Base-by-base conservation (phyloP, 2,329 filamentous ascomycete genomes). In the Claviceps sorghi region DNA sequence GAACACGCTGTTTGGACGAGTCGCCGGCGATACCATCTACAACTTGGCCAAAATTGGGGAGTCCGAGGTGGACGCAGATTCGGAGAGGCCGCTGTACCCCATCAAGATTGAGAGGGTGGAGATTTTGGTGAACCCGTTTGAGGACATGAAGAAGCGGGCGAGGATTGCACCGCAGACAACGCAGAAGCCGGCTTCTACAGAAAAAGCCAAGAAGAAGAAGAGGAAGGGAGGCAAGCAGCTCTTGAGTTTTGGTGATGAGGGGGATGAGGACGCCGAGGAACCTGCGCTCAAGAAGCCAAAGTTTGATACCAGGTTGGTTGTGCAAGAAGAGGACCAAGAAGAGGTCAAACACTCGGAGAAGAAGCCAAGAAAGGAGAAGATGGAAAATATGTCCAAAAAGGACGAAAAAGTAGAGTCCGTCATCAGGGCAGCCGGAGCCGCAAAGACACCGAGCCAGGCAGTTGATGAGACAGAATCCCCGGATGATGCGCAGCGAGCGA, bases 11-110 rank as follows among this genome's bases (percentile, higher is more conserved):
- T 97, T 98, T 72, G 93, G 93, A 19, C 77, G 93, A 53, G 79
- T 98, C 45, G 88, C 86, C 38, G 93, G 91, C 30, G 88, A 97
- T 58, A 96, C 91, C 17, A 93, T 98, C 52, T 98, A 94, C 71
- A 97, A 96, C 66, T 67, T 98, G 62, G 83, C 90, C 63, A 94
- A 90, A 69, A 95, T 97, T 75, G 89, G 86, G 21, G 90, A 97
- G 64, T 80, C 80, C 0, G 93, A 97, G 63, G 72, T 94, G 19
- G 79, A 84, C 29, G 83, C 88, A 52, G 84, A 82, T 17, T 83
- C 79, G 7, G 91, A 97, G 57, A 77, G 88, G 55, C 91, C 91
- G 2, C 69, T 94, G 48, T 98, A 95, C 65, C 84, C 91, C 0
- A 80, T 88, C 38, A 89, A 83, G 66, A 83, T 98, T 54, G 82